Evolutionary conservation across 495 filamentous ascomycete genomes (phyloP).

Genomic region (Hyaloscypha hepaticicola): DNA sequence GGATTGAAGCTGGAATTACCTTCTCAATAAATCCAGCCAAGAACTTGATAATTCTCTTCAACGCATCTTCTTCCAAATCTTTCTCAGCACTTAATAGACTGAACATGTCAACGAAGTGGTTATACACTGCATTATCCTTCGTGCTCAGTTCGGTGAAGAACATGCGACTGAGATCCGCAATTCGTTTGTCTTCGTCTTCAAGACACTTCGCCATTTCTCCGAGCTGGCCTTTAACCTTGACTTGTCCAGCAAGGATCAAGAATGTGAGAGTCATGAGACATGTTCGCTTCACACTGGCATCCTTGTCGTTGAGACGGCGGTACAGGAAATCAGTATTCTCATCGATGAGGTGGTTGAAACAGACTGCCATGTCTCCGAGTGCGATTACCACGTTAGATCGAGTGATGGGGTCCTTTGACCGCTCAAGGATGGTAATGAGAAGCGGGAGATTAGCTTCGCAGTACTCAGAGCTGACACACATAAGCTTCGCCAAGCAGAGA

Average conservation of each 20-base stretch:
- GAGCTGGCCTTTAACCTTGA: constrained; percentile 99
- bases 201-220: constrained; percentile 99
- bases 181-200: constrained; percentile 90
- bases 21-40: constrained; percentile 95
- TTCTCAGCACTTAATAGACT: constrained; percentile 81
- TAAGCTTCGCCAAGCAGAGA: constrained; percentile 95
- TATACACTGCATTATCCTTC: constrained; percentile 99
- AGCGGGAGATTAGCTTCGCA: constrained; percentile 92
- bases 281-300: constrained; percentile 89
- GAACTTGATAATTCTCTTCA: constrained; percentile 87
- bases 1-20: constrained; percentile 48
- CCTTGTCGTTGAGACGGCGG: constrained; percentile 82
- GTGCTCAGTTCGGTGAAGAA: constrained; percentile 97
- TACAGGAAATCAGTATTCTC: constrained; percentile 99
- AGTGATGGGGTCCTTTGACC: constrained; percentile 83
- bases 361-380: constrained; percentile 97
- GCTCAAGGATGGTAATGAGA: constrained; percentile 96
- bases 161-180: constrained; percentile 91
- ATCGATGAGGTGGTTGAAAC: constrained; percentile 98
- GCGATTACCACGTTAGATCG: constrained; percentile 96
- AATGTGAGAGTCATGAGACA: constrained; percentile 99
- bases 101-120: constrained; percentile 99
- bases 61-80: constrained; percentile 76
- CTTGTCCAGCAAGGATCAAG: constrained; percentile 93
- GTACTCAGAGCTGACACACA: constrained; percentile 95